phyloP scores from a whole-genome alignment of 2,329 filamentous ascomycete species.

The Talaromyces piceae region DNA sequence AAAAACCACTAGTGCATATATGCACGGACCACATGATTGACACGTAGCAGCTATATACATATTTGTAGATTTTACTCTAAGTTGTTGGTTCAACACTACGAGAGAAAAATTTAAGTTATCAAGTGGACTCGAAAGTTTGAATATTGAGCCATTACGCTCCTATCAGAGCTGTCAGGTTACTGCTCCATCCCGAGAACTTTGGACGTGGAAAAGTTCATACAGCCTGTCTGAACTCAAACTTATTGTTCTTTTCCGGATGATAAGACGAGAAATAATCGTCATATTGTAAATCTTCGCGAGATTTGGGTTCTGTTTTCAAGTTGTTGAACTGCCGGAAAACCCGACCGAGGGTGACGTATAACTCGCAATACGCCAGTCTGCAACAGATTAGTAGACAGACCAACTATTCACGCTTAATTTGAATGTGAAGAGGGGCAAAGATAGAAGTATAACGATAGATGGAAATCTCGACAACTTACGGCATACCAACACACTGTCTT shows the following conservation, averaged over 20 bases:
- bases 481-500: slow-evolving; percentile 29
- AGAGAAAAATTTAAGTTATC: no score
- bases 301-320: slow-evolving; percentile 14
- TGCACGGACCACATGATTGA: background rate
- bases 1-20: background rate
- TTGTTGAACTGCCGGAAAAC: slow-evolving; percentile 23
- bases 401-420: no score
- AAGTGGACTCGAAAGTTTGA: no score
- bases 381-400: no score
- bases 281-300: slow-evolving; percentile 19
- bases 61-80: background rate
- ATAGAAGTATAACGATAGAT: no score
- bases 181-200: no score
- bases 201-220: background rate
- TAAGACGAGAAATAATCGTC: slow-evolving; percentile 25
- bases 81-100: no score
- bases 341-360: slow-evolving; percentile 26
- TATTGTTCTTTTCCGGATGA: slow-evolving; percentile 14
- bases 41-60: background rate
- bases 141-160: no score
- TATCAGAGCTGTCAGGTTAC: no score
- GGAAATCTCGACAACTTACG: no score
- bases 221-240: slow-evolving; percentile 16
- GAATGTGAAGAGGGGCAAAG: no score
- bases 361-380: slow-evolving; percentile 28